Evolutionary conservation across 2,329 filamentous ascomycete species (phyloP).

Genomic region (Aureobasidium sp.): DNA sequence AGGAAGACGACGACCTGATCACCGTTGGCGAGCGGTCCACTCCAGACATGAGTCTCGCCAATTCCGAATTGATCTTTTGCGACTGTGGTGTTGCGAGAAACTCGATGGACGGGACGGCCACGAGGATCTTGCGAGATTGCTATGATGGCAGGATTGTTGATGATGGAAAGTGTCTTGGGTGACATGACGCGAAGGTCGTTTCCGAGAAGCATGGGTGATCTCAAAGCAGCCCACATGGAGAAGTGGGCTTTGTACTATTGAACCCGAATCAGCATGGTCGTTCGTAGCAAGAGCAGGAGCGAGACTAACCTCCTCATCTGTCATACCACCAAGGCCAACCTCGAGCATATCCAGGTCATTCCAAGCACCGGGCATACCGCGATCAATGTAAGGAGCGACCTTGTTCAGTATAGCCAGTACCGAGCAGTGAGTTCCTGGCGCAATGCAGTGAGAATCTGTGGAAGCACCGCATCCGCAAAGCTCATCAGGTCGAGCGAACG

Average conservation of each 20-base stretch:
- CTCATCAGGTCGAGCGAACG: neutral
- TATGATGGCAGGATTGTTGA: neutral
- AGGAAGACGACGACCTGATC: neutral
- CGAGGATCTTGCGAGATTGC: neutral
- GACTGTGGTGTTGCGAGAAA: neutral
- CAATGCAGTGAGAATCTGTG: neutral
- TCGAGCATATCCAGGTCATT: neutral
- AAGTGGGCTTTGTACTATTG: neutral
- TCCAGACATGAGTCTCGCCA: neutral
- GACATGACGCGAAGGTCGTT: neutral
- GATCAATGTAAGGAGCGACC: neutral
- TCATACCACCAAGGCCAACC: neutral
- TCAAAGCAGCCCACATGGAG: neutral
- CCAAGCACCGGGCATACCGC: neutral
- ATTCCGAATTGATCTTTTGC: neutral
- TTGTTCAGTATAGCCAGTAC: neutral
- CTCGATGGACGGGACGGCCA: neutral
- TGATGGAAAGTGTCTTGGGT: neutral
- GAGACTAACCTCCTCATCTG: neutral
- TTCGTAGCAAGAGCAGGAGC: too few relatives aligned
- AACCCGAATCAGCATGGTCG: neutral
- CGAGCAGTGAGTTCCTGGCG: neutral
- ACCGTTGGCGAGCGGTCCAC: neutral
- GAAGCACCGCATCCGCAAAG: neutral
- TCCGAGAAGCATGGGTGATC: neutral